Conservation (phyloP, 2,329 filamentous ascomycete genomes). For the Lachnellula cervina region DNA sequence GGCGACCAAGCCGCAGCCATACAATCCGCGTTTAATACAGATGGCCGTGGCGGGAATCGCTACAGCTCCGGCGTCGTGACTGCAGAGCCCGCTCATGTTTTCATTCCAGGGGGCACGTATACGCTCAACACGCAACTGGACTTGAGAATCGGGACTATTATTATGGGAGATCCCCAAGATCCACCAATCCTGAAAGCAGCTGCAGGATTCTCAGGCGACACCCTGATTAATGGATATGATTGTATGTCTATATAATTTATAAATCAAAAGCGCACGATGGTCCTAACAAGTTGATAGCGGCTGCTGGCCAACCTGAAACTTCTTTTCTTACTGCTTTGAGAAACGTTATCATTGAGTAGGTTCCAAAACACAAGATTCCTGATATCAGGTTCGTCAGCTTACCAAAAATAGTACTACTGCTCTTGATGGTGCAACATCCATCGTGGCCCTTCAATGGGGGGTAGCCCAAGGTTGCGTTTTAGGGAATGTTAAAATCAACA, state of each 20-base stretch:
- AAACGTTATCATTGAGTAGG: no score
- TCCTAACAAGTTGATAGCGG: no score
- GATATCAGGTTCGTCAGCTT: conserved; percentile 29
- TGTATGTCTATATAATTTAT: no score
- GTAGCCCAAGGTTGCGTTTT: conserved; percentile 32
- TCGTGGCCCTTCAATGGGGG: conserved; percentile 33
- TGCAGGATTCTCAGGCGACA: conserved; percentile 48
- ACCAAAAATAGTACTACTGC: conserved; percentile 31
- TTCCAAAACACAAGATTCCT: conserved; percentile 7
- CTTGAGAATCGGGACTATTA: not conserved
- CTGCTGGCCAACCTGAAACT: no score
- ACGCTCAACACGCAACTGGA: not conserved
- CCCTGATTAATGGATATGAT: conserved; percentile 23
- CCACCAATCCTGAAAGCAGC: conserved; percentile 70
- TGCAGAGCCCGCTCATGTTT: not conserved
- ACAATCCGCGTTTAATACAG: conserved; percentile 61
- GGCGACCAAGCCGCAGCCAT: conserved; percentile 83
- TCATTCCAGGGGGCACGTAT: not conserved
- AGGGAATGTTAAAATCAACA: conserved; percentile 31
- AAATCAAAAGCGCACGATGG: no score
- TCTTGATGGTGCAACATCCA: conserved; percentile 11
- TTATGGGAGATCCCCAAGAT: conserved; percentile 70
- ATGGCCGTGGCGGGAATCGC: not conserved
- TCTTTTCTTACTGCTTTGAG: no score
- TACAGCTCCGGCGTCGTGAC: not conserved